Conservation (phyloP, 768 basidiomycete genomes). For the Suillus americanus region DNA sequence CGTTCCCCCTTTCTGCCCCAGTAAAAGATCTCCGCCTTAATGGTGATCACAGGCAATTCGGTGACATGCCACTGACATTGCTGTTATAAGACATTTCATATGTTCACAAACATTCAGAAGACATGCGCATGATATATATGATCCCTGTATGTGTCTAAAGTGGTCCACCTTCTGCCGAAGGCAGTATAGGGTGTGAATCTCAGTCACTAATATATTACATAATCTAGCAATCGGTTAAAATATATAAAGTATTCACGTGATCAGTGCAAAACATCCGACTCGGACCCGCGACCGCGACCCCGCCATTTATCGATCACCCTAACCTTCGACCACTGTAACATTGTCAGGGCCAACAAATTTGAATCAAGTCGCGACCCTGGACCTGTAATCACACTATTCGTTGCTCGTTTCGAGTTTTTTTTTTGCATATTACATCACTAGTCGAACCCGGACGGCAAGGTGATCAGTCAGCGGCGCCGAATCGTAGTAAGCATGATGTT, state of each 20-base stretch:
- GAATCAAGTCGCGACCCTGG: background rate
- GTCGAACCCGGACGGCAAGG: background rate
- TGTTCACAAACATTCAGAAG: background rate
- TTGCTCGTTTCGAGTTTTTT: too few relatives aligned
- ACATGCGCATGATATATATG: background rate
- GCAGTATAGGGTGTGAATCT: too few relatives aligned
- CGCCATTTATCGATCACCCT: too few relatives aligned
- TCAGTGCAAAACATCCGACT: background rate
- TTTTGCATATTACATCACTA: background rate
- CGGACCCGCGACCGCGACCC: too few relatives aligned
- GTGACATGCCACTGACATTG: background rate
- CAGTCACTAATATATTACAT: too few relatives aligned
- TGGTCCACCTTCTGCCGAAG: too few relatives aligned
- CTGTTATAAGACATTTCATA: background rate
- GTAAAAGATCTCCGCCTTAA: background rate
- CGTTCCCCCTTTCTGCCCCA: background rate
- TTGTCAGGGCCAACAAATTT: background rate
- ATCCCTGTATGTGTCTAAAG: too few relatives aligned
- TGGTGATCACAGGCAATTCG: background rate
- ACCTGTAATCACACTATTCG: background rate
- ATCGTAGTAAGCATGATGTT: background rate
- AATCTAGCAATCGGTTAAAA: too few relatives aligned
- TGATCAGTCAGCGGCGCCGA: background rate
- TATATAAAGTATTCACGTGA: background rate
- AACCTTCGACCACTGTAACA: background rate